Evolutionary conservation across 495 filamentous ascomycete genomes (phyloP), one percentile per base, ranked within the genome.

Genomic region (Xylaria longipes): DNA sequence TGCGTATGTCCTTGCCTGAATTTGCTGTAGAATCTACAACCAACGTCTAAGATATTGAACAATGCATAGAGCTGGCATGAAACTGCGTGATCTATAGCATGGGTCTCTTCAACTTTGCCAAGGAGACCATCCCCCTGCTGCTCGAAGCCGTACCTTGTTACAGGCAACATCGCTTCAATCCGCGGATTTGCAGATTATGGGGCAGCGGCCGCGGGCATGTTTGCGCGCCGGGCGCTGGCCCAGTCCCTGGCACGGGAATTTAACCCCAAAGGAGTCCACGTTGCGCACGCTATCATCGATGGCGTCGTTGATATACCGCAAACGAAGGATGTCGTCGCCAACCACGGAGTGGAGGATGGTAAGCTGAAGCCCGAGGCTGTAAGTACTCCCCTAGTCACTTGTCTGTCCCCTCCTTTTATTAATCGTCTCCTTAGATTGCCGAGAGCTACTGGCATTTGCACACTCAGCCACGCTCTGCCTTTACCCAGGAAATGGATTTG

Each of bases 391-490:
- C 63, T 33, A 17, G 6, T 39, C 25, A 14, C 48, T 46, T 25
- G 56, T 35, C 8, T 46, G 41, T 52, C 41, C 2, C 15, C 41
- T 17, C 27, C 33, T 27, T 64, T 1, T 65, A 64, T 48, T 56
- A 52, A 57, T 58, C 33, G 69, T 78, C 41, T 71, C 60, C 20
- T 60, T 68, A 96, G 92, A 97, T 97, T 85, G 94, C 95, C 68
- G 94, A 97, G 48, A 84, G 75, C 58, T 97, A 98, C 77, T 97
- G 94, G 94, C 83, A 92, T 81, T 77, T 97, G 71, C 95, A 97
- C 80, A 92, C 91, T 3, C 95, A 98, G 82, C 93, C 92, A 25
- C 85, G 89, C 68, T 91, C 91, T 17, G 88, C 88, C 6, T 97
- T 94, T 76, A 95, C 94, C 1, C 92, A 91, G 76, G 93, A 97